These are phyloP conservation scores for Lepidium didymum DNA, from an alignment of 345 rosid genomes.

Conservation along the genomic window DNA sequence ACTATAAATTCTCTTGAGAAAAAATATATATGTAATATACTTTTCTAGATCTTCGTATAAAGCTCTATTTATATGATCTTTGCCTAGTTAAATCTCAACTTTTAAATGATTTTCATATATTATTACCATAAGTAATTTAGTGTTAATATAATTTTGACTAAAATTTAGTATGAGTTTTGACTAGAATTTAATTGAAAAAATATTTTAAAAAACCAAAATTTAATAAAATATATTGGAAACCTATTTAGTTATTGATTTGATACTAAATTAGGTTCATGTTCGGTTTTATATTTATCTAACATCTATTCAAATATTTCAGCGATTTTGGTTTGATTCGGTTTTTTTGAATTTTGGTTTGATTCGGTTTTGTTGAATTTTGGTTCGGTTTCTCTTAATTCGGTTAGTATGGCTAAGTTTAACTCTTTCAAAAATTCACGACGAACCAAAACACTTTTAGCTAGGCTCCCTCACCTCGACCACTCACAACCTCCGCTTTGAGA, in stretches of 20 bases:
- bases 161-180: not conserved
- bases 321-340: too few relatives aligned
- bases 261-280: too few relatives aligned
- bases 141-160: not conserved
- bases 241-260: too few relatives aligned
- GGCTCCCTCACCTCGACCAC: not conserved
- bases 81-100: not conserved
- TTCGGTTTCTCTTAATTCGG: too few relatives aligned
- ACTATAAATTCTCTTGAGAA: not conserved
- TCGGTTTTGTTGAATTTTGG: too few relatives aligned
- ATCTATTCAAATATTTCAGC: too few relatives aligned
- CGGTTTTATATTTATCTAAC: too few relatives aligned
- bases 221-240: too few relatives aligned
- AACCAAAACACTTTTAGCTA: not conserved
- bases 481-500: constrained; percentile 7
- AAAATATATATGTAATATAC: not conserved
- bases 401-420: too few relatives aligned
- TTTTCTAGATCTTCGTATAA: not conserved
- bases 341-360: too few relatives aligned
- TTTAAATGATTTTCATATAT: not conserved
- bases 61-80: not conserved
- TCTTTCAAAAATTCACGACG: too few relatives aligned
- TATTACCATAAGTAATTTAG: not conserved
- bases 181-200: not conserved
- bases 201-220: too few relatives aligned